phyloP scores from a whole-genome alignment of 441 rosid genomes.

The Melastoma candidum region DNA sequence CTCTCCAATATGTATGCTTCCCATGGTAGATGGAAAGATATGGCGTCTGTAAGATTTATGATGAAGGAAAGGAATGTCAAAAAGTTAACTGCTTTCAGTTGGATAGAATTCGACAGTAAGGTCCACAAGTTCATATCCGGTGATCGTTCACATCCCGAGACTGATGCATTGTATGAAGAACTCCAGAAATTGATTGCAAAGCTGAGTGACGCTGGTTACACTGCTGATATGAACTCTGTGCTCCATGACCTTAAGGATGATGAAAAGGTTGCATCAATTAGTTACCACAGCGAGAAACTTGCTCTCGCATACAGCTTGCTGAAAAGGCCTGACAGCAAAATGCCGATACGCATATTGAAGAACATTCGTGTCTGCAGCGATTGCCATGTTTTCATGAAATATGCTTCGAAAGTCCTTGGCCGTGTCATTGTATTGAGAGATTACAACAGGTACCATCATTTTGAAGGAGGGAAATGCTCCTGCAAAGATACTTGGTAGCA shows the following conservation, averaged over 20 bases:
- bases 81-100: conserved; percentile 35
- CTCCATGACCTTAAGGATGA: conserved; percentile 45
- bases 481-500: conserved; percentile 51
- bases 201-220: conserved; percentile 35
- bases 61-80: conserved; percentile 34
- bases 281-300: conserved; percentile 60
- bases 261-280: conserved; percentile 43
- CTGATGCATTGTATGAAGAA: conserved; percentile 31
- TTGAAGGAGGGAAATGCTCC: conserved; percentile 46
- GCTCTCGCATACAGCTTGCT: conserved; percentile 53
- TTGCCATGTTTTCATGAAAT: conserved; percentile 57
- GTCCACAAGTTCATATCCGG: conserved; percentile 40
- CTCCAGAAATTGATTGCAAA: conserved; percentile 31
- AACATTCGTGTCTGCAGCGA: conserved; percentile 57
- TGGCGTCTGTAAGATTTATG: conserved; percentile 29
- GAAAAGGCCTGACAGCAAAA: conserved; percentile 26
- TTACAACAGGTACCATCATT: conserved; percentile 60
- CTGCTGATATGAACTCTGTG: conserved; percentile 35
- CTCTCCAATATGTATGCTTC: conserved; percentile 39
- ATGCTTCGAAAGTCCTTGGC: conserved; percentile 28
- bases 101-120: conserved; percentile 29
- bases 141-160: conserved; percentile 47
- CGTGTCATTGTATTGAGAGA: conserved; percentile 42
- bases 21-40: conserved; percentile 34
- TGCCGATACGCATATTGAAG: conserved; percentile 50